phyloP scores from a whole-genome alignment of 768 basidiomycete genomes.

The Daedaleopsis sinensis region DNA sequence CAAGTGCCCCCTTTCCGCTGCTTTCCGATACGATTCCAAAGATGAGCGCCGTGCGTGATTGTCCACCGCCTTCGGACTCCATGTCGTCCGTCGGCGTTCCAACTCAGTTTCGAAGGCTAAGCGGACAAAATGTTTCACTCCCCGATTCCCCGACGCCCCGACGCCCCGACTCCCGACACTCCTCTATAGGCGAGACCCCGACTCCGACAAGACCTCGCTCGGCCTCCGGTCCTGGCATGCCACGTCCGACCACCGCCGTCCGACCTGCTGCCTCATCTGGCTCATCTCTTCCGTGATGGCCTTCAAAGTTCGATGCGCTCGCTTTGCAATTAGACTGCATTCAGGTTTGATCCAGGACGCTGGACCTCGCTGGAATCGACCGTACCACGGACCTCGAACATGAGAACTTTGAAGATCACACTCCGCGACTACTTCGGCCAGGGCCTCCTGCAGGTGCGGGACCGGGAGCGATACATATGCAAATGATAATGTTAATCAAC shows the following conservation, averaged over 20 bases:
- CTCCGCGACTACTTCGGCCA: no score
- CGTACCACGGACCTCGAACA: neutral
- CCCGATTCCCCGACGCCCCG: neutral
- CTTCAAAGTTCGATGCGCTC: no score
- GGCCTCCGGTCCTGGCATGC: neutral
- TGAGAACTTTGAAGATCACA: no score
- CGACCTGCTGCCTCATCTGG: neutral
- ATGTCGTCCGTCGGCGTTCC: no score
- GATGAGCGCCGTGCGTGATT: no score
- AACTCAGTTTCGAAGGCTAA: no score
- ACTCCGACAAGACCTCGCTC: neutral
- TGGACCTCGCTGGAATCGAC: neutral
- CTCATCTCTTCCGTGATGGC: neutral
- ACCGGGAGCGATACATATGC: no score
- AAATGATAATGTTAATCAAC: no score
- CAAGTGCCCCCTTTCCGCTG: no score
- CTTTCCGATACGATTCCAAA: neutral
- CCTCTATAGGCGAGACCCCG: neutral
- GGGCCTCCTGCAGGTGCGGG: no score
- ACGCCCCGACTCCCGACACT: neutral
- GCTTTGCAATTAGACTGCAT: neutral
- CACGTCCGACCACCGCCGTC: neutral
- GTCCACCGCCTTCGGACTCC: no score
- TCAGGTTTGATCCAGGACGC: no score
- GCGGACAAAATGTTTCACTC: neutral